Percentiles rank a stretch among this genome's conserved stretches.
These are phyloP conservation scores for Sporisorium iseilematis-ciliati DNA, from an alignment of 1,284 basidiomycete genomes.

Conservation along the genomic window DNA sequence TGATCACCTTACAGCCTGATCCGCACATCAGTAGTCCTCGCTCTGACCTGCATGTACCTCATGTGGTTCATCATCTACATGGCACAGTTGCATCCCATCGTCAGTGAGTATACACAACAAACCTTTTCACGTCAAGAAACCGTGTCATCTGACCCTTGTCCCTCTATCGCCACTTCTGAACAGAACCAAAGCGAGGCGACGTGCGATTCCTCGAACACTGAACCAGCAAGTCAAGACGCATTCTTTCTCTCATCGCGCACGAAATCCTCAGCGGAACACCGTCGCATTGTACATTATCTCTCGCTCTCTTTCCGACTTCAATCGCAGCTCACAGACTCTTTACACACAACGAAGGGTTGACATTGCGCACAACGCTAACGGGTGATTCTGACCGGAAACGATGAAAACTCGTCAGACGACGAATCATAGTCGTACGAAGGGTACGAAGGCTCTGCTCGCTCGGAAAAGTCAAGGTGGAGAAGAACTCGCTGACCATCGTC, in stretches of 20 bases:
- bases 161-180: background rate
- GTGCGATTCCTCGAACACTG: constrained; percentile 60
- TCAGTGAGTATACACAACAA: constrained; percentile 62
- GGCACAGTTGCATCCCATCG: constrained; percentile 68
- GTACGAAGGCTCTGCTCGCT: constrained; percentile 6
- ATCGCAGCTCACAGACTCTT: background rate
- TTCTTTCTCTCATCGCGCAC: background rate
- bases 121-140: too few species aligned
- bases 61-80: constrained; percentile 70
- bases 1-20: constrained; percentile 53
- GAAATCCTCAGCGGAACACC: background rate
- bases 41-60: constrained; percentile 67
- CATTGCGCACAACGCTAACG: background rate
- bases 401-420: too few species aligned
- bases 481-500: constrained; percentile 12
- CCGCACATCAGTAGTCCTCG: constrained; percentile 60
- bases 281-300: constrained; percentile 23
- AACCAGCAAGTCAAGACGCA: constrained; percentile 6
- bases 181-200: constrained; percentile 63
- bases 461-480: constrained; percentile 27
- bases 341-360: background rate
- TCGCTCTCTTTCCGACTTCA: background rate
- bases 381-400: background rate
- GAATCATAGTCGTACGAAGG: too few species aligned
- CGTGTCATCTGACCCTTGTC: background rate